phyloP scores from a whole-genome alignment of 768 basidiomycete species.

The Butyriboletus loyo region DNA sequence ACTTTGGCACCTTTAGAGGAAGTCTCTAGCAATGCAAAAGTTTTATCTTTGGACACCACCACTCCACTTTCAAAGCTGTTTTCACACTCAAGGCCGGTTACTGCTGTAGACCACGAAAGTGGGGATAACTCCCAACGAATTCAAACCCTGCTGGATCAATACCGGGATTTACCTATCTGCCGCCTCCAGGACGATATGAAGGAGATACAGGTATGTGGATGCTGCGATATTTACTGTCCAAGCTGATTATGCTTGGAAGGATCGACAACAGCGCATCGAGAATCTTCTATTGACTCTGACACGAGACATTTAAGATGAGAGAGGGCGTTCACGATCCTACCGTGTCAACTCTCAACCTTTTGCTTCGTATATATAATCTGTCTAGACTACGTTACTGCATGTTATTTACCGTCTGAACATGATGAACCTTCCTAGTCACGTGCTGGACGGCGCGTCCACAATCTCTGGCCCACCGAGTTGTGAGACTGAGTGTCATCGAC shows the following conservation, averaged over 20 bases:
- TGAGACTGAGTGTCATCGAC: neutral
- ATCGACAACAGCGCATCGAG: slow-evolving; percentile 78
- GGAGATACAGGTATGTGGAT: slow-evolving; percentile 62
- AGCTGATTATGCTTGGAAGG: slow-evolving; percentile 35
- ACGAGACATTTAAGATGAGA: slow-evolving; percentile 53
- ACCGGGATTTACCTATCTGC: slow-evolving; percentile 60
- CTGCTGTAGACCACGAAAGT: slow-evolving; percentile 24
- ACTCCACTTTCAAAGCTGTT: slow-evolving; percentile 31
- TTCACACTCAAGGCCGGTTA: slow-evolving; percentile 17
- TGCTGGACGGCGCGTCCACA: slow-evolving; percentile 12
- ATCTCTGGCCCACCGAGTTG: neutral
- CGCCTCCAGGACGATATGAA: slow-evolving; percentile 77
- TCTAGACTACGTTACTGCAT: neutral
- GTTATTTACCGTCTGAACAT: too few species aligned
- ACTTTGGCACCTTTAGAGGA: slow-evolving; percentile 26
- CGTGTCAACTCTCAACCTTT: neutral
- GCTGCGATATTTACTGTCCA: neutral
- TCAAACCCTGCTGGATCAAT: slow-evolving; percentile 61
- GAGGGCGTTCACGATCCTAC: neutral
- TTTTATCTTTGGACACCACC: slow-evolving; percentile 28
- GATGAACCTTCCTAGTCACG: slow-evolving; percentile 18
- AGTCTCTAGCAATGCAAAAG: slow-evolving; percentile 27
- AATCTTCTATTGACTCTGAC: slow-evolving; percentile 66
- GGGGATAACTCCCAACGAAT: slow-evolving; percentile 52
- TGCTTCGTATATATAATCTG: neutral